Evolutionary conservation across 441 rosid genomes (phyloP).

Genomic region (Aleurites moluccanus): DNA sequence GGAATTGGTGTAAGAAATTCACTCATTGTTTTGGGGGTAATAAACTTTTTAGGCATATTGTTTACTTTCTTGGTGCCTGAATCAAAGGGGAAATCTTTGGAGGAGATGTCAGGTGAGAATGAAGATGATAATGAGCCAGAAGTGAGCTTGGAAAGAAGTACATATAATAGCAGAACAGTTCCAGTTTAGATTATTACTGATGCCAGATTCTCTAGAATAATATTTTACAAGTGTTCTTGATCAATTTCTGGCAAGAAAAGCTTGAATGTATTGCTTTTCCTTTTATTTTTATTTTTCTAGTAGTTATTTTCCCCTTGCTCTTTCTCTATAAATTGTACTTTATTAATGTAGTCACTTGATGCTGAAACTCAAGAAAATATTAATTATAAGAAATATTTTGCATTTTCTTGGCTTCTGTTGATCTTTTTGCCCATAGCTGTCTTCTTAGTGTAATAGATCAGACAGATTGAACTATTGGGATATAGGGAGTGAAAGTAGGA

Average conservation of each 20-base stretch:
- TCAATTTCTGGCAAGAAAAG: background rate
- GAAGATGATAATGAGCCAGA: slow-evolving; percentile 28
- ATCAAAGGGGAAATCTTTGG: slow-evolving; percentile 77
- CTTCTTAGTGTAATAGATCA: background rate
- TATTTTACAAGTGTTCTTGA: background rate
- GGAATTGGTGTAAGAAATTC: slow-evolving; percentile 79
- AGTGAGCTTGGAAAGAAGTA: slow-evolving; percentile 18
- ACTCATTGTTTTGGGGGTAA: slow-evolving; percentile 52
- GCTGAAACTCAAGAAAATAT: background rate
- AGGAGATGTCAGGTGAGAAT: slow-evolving; percentile 76
- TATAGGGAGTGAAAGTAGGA: no score
- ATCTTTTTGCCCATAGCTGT: background rate
- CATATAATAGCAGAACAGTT: slow-evolving; percentile 26
- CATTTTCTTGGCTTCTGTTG: background rate
- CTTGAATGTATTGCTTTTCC: no score
- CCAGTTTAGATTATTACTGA: slow-evolving; percentile 16
- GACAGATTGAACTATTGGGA: no score
- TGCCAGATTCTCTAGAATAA: background rate
- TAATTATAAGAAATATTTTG: background rate
- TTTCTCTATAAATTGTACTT: background rate
- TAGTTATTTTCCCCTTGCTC: no score
- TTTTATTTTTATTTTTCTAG: background rate
- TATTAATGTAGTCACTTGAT: background rate
- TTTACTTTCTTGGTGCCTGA: slow-evolving; percentile 80
- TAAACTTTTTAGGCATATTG: slow-evolving; percentile 55